Percentiles rank a stretch among this genome's conserved stretches.
These are phyloP conservation scores for Geotrichum macrosporum DNA, from an alignment of 1,139 yeast genomes.

Conservation along the genomic window DNA sequence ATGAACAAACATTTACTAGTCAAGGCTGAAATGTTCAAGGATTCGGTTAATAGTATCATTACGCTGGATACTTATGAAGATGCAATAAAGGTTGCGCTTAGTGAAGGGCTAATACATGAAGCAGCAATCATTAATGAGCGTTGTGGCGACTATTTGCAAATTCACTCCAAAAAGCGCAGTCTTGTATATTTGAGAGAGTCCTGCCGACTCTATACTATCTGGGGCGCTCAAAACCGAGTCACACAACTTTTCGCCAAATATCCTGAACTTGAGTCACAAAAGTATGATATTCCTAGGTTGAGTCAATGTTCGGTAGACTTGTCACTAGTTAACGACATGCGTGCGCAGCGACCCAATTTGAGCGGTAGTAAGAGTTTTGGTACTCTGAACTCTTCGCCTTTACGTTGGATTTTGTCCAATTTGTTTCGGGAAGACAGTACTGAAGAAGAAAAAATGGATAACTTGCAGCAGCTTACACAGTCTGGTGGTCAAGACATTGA, in stretches of 20 bases:
- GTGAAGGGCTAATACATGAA: constrained; percentile 40
- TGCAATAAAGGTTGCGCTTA: constrained; percentile 43
- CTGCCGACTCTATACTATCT: constrained; percentile 32
- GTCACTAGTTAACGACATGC: constrained; percentile 3
- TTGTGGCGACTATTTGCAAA: constrained; percentile 48
- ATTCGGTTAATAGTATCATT: constrained; percentile 37
- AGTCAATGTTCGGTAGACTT: constrained; percentile 16
- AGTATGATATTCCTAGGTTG: constrained; percentile 27
- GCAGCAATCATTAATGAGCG: constrained; percentile 45
- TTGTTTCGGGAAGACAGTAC: constrained; percentile 29
- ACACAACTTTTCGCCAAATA: constrained; percentile 26
- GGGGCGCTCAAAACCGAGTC: constrained; percentile 38
- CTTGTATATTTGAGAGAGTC: constrained; percentile 34
- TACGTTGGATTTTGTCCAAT: constrained; percentile 33
- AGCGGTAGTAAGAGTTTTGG: constrained; percentile 6
- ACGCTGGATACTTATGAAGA: constrained; percentile 48
- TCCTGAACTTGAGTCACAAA: constrained; percentile 27
- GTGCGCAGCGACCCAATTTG: constrained; percentile 6
- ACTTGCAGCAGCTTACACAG: constrained; percentile 9
- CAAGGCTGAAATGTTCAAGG: constrained; percentile 38
- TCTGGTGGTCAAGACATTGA: constrained; percentile 11
- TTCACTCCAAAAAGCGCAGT: constrained; percentile 33
- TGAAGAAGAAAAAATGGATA: constrained; percentile 15
- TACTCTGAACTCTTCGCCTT: constrained; percentile 28
- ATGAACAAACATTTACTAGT: constrained; percentile 39